Evolutionary conservation across 108 stramenopile genomes (phyloP), one percentile per base, ranked within the genome.

Genomic region (Skeletonema tropicum): DNA sequence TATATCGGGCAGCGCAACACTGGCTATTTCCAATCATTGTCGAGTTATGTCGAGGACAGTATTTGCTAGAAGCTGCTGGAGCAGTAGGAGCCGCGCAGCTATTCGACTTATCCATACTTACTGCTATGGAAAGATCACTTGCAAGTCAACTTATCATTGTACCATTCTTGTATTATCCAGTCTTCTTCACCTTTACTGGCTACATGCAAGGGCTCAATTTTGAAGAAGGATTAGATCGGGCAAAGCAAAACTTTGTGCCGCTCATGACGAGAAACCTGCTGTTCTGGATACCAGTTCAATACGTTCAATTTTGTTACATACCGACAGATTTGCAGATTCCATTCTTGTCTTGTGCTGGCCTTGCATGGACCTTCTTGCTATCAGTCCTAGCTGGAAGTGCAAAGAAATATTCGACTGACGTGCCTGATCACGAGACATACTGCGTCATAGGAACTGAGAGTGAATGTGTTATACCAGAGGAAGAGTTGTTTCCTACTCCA

Each of bases 281-380:
- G 8, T 91, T 89, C 31, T 91, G 90, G 90, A 87, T 91, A 45
- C 90, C 90, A 8, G 86, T 91, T 42, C 90, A 91, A 57, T 91
- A 86, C 73, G 68, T 87, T 38, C 87, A 89, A 52, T 91, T 91
- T 77, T 79, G 82, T 30, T 91, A 80, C 61, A 73, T 89, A 8
- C 79, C 81, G n/a, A 75, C 85, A 49, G 81, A 89, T 66, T 70
- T 91, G 58, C 90, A 91, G 64, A 91, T 91, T 66, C 90, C 90
- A 11, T 89, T 91, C 49, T 65, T 91, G 10, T 83, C 82, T 21
- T 57, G 76, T 39, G 83, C 83, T 68, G 90, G 90, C 19, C 64
- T 91, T 23, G 64, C 71, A 6, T 91, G 90, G 90, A 91, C 90
- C 21, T 83, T 89, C 62, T 87, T 89, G 21, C 31, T 91, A 31